Evolutionary conservation across 495 filamentous ascomycete species (phyloP).

Genomic region (Cairneyella variabilis): DNA sequence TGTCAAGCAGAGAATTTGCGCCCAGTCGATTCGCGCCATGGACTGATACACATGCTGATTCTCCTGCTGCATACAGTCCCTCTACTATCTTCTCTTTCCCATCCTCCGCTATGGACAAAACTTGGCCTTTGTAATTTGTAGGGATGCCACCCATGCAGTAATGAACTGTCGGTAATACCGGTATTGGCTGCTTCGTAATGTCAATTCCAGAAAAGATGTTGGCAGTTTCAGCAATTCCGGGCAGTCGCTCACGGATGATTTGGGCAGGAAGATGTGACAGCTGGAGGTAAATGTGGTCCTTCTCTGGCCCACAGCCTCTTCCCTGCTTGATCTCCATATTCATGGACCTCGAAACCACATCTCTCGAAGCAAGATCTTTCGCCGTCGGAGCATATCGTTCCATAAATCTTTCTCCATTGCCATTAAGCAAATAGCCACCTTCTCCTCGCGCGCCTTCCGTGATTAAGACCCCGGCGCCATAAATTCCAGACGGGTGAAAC

Average conservation of each 20-base stretch:
- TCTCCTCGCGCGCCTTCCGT: constrained; percentile 26
- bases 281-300: constrained; percentile 27
- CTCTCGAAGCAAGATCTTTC: constrained; percentile 23
- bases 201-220: constrained; percentile 25
- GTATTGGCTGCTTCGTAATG: constrained; percentile 26
- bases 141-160: constrained; percentile 28
- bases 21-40: constrained; percentile 26
- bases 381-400: constrained; percentile 26
- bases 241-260: constrained; percentile 20
- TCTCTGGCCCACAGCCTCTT: constrained; percentile 22
- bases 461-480: constrained; percentile 24
- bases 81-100: constrained; percentile 21
- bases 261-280: constrained; percentile 22
- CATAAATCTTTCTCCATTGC: constrained; percentile 26
- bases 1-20: constrained; percentile 26
- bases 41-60: constrained; percentile 25
- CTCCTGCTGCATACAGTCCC: constrained; percentile 23
- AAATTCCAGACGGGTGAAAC: constrained; percentile 27
- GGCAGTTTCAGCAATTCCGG: constrained; percentile 26
- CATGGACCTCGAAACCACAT: constrained; percentile 24
- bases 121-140: constrained; percentile 26
- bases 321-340: constrained; percentile 26
- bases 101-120: constrained; percentile 16
- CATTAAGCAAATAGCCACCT: constrained; percentile 24
- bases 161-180: constrained; percentile 25